phyloP scores from a whole-genome alignment of 2,329 filamentous ascomycete species.

The Chrysosporium queenslandicum region DNA sequence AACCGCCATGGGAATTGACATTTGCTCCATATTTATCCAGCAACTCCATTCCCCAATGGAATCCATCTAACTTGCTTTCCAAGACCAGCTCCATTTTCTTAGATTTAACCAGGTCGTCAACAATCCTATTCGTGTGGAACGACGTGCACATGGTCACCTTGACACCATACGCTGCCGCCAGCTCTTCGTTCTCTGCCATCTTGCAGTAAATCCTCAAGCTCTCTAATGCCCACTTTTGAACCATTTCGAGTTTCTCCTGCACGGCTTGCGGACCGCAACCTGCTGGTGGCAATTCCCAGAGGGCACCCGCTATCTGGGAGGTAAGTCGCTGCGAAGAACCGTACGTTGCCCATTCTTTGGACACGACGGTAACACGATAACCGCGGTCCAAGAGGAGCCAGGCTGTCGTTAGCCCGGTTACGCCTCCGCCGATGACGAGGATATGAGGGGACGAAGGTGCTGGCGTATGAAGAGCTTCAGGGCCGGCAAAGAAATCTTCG shows the following conservation, averaged over 20 bases:
- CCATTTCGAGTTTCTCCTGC: constrained; percentile 18
- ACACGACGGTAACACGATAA: constrained; percentile 38
- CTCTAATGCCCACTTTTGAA: constrained; percentile 23
- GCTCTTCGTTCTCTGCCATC: constrained; percentile 23
- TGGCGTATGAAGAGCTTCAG: constrained; percentile 7
- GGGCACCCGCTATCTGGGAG: constrained; percentile 40
- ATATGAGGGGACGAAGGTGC: constrained; percentile 12
- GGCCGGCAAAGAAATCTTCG: constrained; percentile 3
- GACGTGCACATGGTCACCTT: constrained; percentile 1
- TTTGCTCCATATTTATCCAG: constrained; percentile 1
- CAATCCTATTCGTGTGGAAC: constrained; percentile 6
- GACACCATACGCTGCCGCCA: constrained; percentile 10
- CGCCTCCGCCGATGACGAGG: constrained; percentile 24
- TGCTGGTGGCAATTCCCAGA: constrained; percentile 41
- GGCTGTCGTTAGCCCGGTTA: constrained; percentile 28
- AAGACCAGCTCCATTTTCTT: constrained; percentile 7
- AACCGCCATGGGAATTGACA: constrained; percentile 1
- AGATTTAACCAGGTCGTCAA: constrained; percentile 2
- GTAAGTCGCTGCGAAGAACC: constrained; percentile 33
- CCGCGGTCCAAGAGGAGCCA: constrained; percentile 40
- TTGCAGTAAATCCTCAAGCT: constrained; percentile 37
- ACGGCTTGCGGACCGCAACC: constrained; percentile 39
- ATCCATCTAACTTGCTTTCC: background rate
- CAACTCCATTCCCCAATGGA: constrained; percentile 5
- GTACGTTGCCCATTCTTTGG: constrained; percentile 35